A percentile compares a stretch with the other conserved stretches of the same genome.
Conservation (phyloP, 129 eudicot species). For the Chrysanthemum makinoi region DNA sequence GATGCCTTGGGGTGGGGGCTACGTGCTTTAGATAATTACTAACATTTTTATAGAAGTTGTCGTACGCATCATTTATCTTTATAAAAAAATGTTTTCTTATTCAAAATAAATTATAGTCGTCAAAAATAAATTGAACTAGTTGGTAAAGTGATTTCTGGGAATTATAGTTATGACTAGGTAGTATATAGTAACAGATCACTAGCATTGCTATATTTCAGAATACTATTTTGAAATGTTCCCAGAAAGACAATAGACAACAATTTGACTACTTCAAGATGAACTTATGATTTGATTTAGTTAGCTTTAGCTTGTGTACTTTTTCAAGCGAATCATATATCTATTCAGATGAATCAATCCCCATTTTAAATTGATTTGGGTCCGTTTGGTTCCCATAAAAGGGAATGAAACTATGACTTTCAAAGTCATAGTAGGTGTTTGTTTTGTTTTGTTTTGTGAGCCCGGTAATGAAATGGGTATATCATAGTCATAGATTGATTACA, state of each 20-base stretch:
- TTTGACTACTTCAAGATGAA: neutral
- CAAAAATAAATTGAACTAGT: too few relatives aligned
- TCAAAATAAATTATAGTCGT: too few relatives aligned
- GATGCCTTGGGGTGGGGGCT: constrained; percentile 24
- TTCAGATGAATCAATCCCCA: neutral
- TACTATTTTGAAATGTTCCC: neutral
- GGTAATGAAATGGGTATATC: too few relatives aligned
- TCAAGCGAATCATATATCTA: neutral
- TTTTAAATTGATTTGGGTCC: neutral
- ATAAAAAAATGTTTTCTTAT: neutral
- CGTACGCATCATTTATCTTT: constrained; percentile 16
- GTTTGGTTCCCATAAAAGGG: too few relatives aligned
- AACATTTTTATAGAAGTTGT: constrained; percentile 23
- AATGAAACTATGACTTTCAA: too few relatives aligned
- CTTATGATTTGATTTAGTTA: neutral
- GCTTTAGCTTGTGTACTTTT: neutral
- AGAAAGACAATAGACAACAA: too few relatives aligned
- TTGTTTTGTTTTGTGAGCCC: too few relatives aligned
- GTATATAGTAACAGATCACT: neutral
- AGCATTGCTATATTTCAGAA: neutral
- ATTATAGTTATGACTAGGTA: too few relatives aligned
- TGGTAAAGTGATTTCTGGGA: too few relatives aligned
- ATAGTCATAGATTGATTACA: too few relatives aligned
- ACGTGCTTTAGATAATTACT: constrained; percentile 22
- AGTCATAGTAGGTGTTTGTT: too few relatives aligned